phyloP scores from a whole-genome alignment of 495 filamentous ascomycete genomes.

The Bombardia bombarda region DNA sequence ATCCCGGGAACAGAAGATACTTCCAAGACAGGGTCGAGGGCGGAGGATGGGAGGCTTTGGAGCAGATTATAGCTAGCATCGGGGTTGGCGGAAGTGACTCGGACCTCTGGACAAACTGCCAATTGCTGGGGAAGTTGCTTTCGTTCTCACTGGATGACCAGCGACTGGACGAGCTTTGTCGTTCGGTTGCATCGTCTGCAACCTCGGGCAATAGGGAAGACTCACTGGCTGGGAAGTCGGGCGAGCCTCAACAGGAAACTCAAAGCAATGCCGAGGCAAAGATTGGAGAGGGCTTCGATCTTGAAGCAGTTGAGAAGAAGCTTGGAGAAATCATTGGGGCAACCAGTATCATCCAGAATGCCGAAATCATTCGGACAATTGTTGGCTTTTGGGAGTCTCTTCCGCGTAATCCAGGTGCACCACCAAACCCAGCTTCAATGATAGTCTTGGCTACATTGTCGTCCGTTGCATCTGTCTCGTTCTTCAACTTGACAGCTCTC shows the following conservation, averaged over 20 bases:
- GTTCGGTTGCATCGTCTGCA: conserved; percentile 21
- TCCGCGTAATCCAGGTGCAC: conserved; percentile 31
- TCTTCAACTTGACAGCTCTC: conserved; percentile 66
- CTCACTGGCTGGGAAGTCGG: neutral
- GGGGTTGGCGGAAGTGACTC: conserved; percentile 50
- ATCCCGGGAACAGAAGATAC: conserved; percentile 80
- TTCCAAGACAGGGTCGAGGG: conserved; percentile 65
- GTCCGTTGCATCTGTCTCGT: conserved; percentile 50
- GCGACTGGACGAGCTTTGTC: conserved; percentile 45
- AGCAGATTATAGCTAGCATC: conserved; percentile 56
- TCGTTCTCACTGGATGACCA: conserved; percentile 76
- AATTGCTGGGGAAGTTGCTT: conserved; percentile 78
- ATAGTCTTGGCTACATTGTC: conserved; percentile 49
- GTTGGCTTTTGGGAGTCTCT: conserved; percentile 59
- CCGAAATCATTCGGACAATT: conserved; percentile 56
- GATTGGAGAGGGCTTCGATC: conserved; percentile 8
- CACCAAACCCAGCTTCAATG: conserved; percentile 45
- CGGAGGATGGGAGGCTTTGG: conserved; percentile 71
- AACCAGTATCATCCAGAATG: conserved; percentile 50
- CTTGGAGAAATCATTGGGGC: conserved; percentile 43
- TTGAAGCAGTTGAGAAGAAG: conserved; percentile 30
- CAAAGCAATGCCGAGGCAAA: conserved; percentile 8
- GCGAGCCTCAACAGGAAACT: neutral
- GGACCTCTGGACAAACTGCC: conserved; percentile 56
- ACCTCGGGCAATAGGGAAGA: neutral